Conservation (phyloP, 352 stramenopile species). For the Phytopythium mirpurense region DNA sequence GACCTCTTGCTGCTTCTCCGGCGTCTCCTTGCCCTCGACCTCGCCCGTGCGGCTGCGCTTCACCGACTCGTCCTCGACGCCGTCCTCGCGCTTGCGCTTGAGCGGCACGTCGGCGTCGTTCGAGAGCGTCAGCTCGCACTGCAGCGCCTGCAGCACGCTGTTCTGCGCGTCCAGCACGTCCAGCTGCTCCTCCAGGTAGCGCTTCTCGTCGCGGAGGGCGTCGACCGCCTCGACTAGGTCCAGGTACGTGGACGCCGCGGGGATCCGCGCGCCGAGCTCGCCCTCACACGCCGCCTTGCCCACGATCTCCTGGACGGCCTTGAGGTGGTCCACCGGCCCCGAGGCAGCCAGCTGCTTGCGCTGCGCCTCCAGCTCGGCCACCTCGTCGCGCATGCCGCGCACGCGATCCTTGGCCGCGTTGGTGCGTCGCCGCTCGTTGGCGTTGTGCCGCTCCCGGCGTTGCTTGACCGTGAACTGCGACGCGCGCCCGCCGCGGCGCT, state of each 20-base stretch:
- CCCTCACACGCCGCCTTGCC: slow-evolving; percentile 12
- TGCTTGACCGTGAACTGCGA: slow-evolving; percentile 41
- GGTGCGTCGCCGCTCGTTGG: slow-evolving; percentile 34
- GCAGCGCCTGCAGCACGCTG: slow-evolving; percentile 32
- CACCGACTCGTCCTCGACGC: not conserved
- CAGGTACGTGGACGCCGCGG: slow-evolving; percentile 26
- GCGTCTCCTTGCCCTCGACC: slow-evolving; percentile 11
- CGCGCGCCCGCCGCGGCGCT: slow-evolving; percentile 18
- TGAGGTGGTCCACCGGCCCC: slow-evolving; percentile 19
- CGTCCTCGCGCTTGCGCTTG: slow-evolving; percentile 29
- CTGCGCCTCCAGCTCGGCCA: slow-evolving; percentile 17
- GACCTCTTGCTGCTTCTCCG: not conserved
- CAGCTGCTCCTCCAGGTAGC: slow-evolving; percentile 36
- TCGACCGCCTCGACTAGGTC: slow-evolving; percentile 24
- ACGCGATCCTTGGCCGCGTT: slow-evolving; percentile 38
- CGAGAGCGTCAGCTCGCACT: slow-evolving; percentile 23
- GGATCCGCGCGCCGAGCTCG: slow-evolving; percentile 17
- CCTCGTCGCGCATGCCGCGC: slow-evolving; percentile 32
- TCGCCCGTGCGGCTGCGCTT: not conserved
- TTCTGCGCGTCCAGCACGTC: slow-evolving; percentile 39
- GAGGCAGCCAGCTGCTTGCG: slow-evolving; percentile 16
- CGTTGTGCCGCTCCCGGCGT: slow-evolving; percentile 38
- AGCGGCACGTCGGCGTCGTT: slow-evolving; percentile 13
- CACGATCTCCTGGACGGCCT: slow-evolving; percentile 14
- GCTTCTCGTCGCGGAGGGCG: slow-evolving; percentile 30